These are phyloP conservation scores for Adiantum capillusveneris DNA, from an alignment of 75 land plant genomes.

Conservation along the genomic window DNA sequence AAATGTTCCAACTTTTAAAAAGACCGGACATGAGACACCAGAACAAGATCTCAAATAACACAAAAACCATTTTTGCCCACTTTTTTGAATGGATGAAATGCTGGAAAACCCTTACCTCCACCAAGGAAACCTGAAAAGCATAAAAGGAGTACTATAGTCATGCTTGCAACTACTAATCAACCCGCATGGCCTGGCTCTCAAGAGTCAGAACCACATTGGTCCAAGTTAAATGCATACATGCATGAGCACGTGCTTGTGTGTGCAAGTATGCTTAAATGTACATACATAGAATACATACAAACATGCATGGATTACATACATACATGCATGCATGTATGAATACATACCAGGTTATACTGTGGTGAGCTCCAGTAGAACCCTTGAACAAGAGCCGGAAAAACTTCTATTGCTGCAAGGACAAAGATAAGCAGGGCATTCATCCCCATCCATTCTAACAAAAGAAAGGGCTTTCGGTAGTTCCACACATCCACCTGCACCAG, in stretches of 20 bases:
- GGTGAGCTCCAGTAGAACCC: conserved; percentile 73
- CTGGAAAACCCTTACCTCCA: conserved; percentile 27
- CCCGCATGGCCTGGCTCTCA: too few relatives aligned
- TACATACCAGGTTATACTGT: conserved; percentile 56
- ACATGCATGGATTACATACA: too few relatives aligned
- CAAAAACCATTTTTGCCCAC: conserved; percentile 63
- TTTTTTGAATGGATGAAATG: conserved; percentile 40
- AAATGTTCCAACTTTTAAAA: conserved; percentile 43
- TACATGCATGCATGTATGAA: too few relatives aligned
- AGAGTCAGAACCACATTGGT: too few relatives aligned
- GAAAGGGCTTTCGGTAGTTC: conserved; percentile 27
- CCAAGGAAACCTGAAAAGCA: conserved; percentile 1
- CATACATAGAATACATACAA: too few relatives aligned
- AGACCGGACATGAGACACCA: conserved; percentile 64
- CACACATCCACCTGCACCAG: conserved; percentile 57
- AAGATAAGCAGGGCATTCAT: conserved; percentile 75
- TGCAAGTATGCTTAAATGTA: too few relatives aligned
- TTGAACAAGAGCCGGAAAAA: conserved; percentile 60
- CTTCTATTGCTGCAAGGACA: conserved; percentile 63
- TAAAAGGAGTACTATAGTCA: too few relatives aligned
- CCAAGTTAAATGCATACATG: too few relatives aligned
- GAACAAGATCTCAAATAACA: conserved; percentile 58
- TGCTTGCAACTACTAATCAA: too few relatives aligned
- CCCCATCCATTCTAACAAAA: conserved; percentile 76
- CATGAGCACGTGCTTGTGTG: too few relatives aligned